Base-by-base conservation (phyloP, 495 filamentous ascomycete genomes). In the Neurospora intermedia region DNA sequence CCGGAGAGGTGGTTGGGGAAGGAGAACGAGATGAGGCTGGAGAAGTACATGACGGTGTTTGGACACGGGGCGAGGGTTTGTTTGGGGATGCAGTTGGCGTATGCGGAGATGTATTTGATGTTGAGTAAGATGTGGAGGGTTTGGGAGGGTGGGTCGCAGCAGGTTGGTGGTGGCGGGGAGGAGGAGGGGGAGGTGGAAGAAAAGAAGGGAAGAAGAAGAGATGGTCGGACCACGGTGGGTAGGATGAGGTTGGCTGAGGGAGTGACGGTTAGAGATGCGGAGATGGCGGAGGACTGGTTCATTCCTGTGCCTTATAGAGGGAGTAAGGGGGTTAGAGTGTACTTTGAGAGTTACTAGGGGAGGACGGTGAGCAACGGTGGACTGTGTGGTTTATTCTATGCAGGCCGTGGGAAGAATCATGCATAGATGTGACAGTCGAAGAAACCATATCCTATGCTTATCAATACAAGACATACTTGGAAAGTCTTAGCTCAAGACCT, bases 1-100 rank as follows among this genome's bases (percentile, higher is more conserved):
- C 86, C 87, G 0, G 79, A 85, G 43, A 81, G 87, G 40, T 89
- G 86, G 86, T 74, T 85, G 70, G 74, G n/a, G 74, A 77, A 35
- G 3, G 10, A n/a, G 43, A 23, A 20, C 7, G 43, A 46, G 43
- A 46, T 10, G n/a, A 46, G 43, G n/a, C n/a, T 73, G 38, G 74
- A 75, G 1, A 40, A 35, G 5, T 69, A 72, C 45, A 16, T 75
- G 16, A 72, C 74, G 15, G 70, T 73, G 5, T 75, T 71, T 35
- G 45, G 74, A 3, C 69, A 59, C 0, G 73, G 75, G 2, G 39
- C 39, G 8, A 42, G 75, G 18, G 43, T 40, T 2, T 75, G 74
- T 43, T 42, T 74, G 10, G 75, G 75, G 3, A 69, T 71, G 45
- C 69, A 70, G 66, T 39, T 76, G 23, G 69, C 73, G 39, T 18